A percentile compares a stretch with the other conserved stretches of the same genome.
phyloP scores from a whole-genome alignment of 179 eudicot species.

The Silene noctiflora region DNA sequence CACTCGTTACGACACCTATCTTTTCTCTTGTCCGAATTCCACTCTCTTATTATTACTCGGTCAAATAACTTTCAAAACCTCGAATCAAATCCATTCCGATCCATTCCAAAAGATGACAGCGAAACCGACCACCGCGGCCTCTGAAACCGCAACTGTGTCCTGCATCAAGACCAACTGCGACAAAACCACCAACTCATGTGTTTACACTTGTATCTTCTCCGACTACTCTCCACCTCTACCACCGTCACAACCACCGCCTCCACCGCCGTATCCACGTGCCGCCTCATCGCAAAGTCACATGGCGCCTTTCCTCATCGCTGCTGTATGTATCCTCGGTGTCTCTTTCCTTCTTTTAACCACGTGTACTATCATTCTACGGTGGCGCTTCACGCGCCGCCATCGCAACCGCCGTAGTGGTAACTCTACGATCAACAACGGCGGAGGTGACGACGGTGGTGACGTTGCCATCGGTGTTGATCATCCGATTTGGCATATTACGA shows the following conservation, averaged over 20 bases:
- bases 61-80: neutral
- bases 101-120: neutral
- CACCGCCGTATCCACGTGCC: neutral
- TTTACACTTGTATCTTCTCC: neutral
- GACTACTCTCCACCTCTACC: neutral
- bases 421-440: conserved; percentile 16
- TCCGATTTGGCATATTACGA: conserved; percentile 68
- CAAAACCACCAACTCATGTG: neutral
- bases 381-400: conserved; percentile 30
- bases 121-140: neutral
- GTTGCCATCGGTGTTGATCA: conserved; percentile 31
- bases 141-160: neutral
- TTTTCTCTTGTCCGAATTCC: neutral
- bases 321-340: conserved; percentile 39
- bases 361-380: conserved; percentile 30
- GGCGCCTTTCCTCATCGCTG: conserved; percentile 29
- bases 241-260: conserved; percentile 16
- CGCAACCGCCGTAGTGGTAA: neutral
- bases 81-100: neutral
- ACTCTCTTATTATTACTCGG: neutral
- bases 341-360: conserved; percentile 38
- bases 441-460: neutral
- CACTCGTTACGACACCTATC: neutral
- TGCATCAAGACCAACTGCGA: conserved; percentile 16
- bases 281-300: conserved; percentile 20